phyloP scores from a whole-genome alignment of 192 early-diverging fungal genomes.

The Rhizophagus clarus region DNA sequence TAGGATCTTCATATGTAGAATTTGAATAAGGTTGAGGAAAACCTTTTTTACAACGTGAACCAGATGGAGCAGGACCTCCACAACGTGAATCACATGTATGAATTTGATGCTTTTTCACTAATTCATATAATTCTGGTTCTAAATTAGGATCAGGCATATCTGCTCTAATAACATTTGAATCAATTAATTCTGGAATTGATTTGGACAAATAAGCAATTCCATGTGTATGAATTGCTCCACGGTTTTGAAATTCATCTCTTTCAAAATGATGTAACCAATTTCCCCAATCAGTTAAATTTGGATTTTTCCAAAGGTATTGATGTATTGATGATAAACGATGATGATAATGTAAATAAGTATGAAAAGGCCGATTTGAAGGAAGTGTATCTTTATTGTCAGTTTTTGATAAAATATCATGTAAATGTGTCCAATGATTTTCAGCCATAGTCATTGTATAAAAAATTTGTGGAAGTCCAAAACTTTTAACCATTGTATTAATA shows the following conservation, averaged over 20 bases:
- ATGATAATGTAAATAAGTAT: not conserved
- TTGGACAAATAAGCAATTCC: not conserved
- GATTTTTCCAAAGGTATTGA: not conserved
- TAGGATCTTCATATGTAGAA: too few relatives aligned
- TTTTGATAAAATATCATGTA: not conserved
- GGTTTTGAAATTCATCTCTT: slow-evolving; percentile 16
- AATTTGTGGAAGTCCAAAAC: not conserved
- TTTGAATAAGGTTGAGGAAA: too few relatives aligned
- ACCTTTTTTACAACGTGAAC: too few relatives aligned
- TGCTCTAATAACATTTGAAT: not conserved
- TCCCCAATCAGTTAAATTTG: not conserved
- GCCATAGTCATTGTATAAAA: not conserved
- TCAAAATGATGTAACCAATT: slow-evolving; percentile 5
- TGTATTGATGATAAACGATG: not conserved
- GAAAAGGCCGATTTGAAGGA: slow-evolving; percentile 4
- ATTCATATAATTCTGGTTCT: not conserved
- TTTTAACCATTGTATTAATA: not conserved
- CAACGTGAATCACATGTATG: not conserved
- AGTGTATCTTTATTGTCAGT: not conserved
- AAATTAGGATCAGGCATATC: not conserved
- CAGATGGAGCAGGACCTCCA: not conserved
- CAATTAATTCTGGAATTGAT: not conserved
- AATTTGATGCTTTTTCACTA: not conserved
- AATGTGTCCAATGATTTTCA: slow-evolving; percentile 1
- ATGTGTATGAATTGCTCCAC: slow-evolving; percentile 11